Conservation (phyloP, 2,329 filamentous ascomycete species). For the Pseudocercospora crystallina region DNA sequence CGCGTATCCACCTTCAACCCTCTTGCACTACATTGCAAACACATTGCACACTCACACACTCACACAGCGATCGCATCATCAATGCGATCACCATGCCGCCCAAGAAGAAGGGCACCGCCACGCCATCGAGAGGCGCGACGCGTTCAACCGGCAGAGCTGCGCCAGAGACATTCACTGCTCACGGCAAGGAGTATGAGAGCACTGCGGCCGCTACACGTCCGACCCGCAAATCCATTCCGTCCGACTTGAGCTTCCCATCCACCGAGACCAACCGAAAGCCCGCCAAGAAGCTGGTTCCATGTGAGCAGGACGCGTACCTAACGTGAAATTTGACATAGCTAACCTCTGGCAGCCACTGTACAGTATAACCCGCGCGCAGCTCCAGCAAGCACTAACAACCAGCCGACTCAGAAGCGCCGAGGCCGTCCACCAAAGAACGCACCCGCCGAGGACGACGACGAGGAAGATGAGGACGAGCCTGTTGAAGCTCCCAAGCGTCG, state of each 20-base stretch:
- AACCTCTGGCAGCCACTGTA: not conserved
- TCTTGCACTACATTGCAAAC: too few species aligned
- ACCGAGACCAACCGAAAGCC: conserved; percentile 9
- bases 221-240: conserved; percentile 14
- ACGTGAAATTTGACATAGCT: not conserved
- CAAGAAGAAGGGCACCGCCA: conserved; percentile 19
- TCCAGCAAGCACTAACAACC: conserved; percentile 1
- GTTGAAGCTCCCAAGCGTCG: not conserved
- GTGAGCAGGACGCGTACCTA: not conserved
- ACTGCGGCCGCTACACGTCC: conserved; percentile 31
- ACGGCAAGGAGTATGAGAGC: conserved; percentile 28
- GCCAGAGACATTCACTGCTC: conserved; percentile 23
- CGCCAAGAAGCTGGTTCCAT: conserved; percentile 1
- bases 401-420: conserved; percentile 1
- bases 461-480: not conserved
- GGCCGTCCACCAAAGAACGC: conserved; percentile 12
- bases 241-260: conserved; percentile 8
- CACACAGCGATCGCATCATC: not conserved
- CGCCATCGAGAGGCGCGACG: conserved; percentile 1
- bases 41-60: too few species aligned
- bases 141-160: conserved; percentile 3
- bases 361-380: not conserved
- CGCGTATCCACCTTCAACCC: too few species aligned
- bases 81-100: conserved; percentile 20
- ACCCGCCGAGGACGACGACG: conserved; percentile 1